Conservation (phyloP, 2,329 filamentous ascomycete species). For the Sporothrix pallida region DNA sequence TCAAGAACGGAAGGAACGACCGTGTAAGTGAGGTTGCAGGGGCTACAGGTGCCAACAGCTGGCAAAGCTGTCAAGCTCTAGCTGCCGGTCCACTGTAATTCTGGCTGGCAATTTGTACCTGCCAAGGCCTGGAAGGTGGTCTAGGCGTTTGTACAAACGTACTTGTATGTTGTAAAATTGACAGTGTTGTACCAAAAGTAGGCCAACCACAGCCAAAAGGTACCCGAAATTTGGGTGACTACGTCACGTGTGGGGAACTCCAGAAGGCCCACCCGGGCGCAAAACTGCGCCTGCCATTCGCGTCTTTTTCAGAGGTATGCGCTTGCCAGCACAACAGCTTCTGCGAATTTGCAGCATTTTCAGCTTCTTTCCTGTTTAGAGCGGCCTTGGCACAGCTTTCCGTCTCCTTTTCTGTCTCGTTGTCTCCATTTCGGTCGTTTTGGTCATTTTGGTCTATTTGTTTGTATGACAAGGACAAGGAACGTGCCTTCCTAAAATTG, state of each 20-base stretch:
- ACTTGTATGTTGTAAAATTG: no score
- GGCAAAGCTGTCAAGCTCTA: neutral
- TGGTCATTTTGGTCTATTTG: no score
- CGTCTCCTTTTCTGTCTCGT: neutral
- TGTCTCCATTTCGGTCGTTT: no score
- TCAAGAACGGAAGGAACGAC: constrained; percentile 20
- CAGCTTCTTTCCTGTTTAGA: constrained; percentile 17
- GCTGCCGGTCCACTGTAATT: neutral
- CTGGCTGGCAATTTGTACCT: neutral
- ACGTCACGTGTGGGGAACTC: constrained; percentile 19
- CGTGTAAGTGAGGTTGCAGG: constrained; percentile 5
- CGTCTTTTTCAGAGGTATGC: no score
- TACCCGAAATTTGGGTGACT: neutral
- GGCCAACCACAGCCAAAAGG: neutral
- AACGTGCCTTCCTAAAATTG: neutral
- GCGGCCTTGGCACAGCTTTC: neutral
- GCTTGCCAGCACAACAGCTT: neutral
- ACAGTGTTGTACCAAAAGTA: neutral
- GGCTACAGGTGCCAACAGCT: constrained; percentile 14
- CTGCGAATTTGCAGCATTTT: neutral
- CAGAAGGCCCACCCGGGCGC: constrained; percentile 7
- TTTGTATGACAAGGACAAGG: constrained; percentile 8
- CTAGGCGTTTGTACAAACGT: neutral
- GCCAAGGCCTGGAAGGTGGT: neutral
- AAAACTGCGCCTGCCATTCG: constrained; percentile 14